Conservation (phyloP, 2,329 filamentous ascomycete species). For the Cadophora sp. region DNA sequence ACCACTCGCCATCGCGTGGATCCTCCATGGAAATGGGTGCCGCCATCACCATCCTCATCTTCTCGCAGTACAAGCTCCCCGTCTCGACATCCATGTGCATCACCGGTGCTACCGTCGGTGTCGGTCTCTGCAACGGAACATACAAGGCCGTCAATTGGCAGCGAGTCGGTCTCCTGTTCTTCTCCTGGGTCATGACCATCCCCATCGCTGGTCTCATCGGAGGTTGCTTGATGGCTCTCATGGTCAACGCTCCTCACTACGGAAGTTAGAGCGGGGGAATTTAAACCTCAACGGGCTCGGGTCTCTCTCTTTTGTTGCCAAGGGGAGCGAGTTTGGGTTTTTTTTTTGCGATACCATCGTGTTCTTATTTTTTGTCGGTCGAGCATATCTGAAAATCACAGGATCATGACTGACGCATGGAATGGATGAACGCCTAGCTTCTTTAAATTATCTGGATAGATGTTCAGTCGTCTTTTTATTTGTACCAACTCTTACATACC, state of each 20-base stretch:
- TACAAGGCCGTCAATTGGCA: slow-evolving; percentile 78
- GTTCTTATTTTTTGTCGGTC: not conserved
- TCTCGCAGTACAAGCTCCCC: slow-evolving; percentile 77
- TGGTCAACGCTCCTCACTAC: slow-evolving; percentile 60
- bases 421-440: not conserved
- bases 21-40: slow-evolving; percentile 84
- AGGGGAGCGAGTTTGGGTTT: not conserved
- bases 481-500: not conserved
- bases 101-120: slow-evolving; percentile 79
- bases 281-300: too few species aligned
- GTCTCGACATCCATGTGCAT: slow-evolving; percentile 84
- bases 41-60: slow-evolving; percentile 77
- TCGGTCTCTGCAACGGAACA: slow-evolving; percentile 78
- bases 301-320: too few species aligned
- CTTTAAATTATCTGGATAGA: not conserved
- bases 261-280: not conserved
- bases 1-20: slow-evolving; percentile 64
- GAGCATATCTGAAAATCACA: too few species aligned
- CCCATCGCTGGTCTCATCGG: slow-evolving; percentile 46
- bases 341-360: not conserved
- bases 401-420: too few species aligned
- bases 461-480: not conserved
- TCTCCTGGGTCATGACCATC: slow-evolving; percentile 72
- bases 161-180: slow-evolving; percentile 69
- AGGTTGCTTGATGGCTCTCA: slow-evolving; percentile 52